Evolutionary conservation across 345 rosid genomes (phyloP).

Genomic region (Camelina sativa): DNA sequence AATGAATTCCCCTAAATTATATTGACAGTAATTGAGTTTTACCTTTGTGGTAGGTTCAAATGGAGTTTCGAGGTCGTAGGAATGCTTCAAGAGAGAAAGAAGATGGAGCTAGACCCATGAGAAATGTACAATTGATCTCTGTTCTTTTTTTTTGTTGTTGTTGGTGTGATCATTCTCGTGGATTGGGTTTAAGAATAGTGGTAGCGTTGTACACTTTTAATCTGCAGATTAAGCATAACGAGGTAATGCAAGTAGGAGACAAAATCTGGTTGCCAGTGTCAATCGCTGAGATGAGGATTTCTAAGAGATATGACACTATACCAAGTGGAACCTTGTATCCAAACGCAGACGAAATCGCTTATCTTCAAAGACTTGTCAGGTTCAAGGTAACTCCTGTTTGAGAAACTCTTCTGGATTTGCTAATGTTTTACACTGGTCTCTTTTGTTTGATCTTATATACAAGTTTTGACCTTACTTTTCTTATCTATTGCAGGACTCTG

Average conservation of each 20-base stretch:
- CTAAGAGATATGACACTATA: slow-evolving; percentile 80
- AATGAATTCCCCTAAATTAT: background rate
- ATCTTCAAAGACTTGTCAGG: slow-evolving; percentile 88
- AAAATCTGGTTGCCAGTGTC: slow-evolving; percentile 76
- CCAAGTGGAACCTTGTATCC: slow-evolving; percentile 92
- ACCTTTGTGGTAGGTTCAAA: slow-evolving; percentile 55
- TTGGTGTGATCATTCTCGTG: slow-evolving; percentile 18
- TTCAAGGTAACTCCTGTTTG: slow-evolving; percentile 58
- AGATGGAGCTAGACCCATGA: slow-evolving; percentile 50
- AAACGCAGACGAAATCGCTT: slow-evolving; percentile 88
- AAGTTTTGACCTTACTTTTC: slow-evolving; percentile 2
- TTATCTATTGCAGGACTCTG: slow-evolving; percentile 64
- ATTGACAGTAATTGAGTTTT: background rate
- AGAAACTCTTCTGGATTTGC: slow-evolving; percentile 6
- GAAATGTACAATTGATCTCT: slow-evolving; percentile 50
- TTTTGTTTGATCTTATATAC: slow-evolving; percentile 18
- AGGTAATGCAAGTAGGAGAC: slow-evolving; percentile 72
- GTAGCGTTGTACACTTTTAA: slow-evolving; percentile 47
- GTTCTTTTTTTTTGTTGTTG: background rate
- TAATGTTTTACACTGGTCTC: background rate
- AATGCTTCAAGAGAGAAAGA: slow-evolving; percentile 34
- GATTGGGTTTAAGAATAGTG: slow-evolving; percentile 42
- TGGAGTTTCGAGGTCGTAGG: slow-evolving; percentile 48
- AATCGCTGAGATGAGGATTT: slow-evolving; percentile 67
- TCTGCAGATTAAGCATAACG: slow-evolving; percentile 70